These are phyloP conservation scores for Globisporangium carolinianum DNA, from an alignment of 352 stramenopile genomes.

Conservation along the genomic window DNA sequence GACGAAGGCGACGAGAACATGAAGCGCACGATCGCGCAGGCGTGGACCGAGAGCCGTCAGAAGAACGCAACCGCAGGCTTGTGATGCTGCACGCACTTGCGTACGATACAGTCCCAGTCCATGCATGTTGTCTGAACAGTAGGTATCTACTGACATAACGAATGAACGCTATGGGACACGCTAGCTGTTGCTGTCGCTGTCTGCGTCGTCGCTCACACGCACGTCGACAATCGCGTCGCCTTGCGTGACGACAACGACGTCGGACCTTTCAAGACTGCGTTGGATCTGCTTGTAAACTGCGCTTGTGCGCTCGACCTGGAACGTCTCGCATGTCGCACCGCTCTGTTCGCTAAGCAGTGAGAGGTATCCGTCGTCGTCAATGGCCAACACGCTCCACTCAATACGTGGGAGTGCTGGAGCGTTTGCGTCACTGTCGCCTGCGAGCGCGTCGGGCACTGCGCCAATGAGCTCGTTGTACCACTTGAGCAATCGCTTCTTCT, in stretches of 20 bases:
- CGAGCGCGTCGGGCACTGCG: constrained; percentile 33
- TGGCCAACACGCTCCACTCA: constrained; percentile 60
- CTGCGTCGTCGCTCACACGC: constrained; percentile 18
- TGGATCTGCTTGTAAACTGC: constrained; percentile 67
- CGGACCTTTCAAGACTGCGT: constrained; percentile 43
- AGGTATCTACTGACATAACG: no score
- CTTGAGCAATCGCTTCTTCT: constrained; percentile 79
- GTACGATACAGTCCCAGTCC: no score
- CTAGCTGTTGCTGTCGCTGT: constrained; percentile 13
- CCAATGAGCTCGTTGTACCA: constrained; percentile 82
- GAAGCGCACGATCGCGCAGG: constrained; percentile 87
- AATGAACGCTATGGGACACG: not conserved
- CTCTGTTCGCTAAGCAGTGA: constrained; percentile 58
- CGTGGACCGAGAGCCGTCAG: constrained; percentile 76
- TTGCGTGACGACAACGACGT: constrained; percentile 46
- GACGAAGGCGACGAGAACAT: constrained; percentile 84
- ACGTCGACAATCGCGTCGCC: constrained; percentile 49
- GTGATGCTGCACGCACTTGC: not conserved
- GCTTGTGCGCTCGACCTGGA: constrained; percentile 65
- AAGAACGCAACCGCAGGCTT: constrained; percentile 35
- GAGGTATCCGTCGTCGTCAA: constrained; percentile 72
- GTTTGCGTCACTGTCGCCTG: constrained; percentile 17
- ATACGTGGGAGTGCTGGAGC: constrained; percentile 11
- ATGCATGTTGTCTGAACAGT: no score
- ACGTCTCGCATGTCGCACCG: constrained; percentile 60